These are phyloP conservation scores for Ascoidea tarda DNA, from an alignment of 805 yeast species.

Conservation along the genomic window DNA sequence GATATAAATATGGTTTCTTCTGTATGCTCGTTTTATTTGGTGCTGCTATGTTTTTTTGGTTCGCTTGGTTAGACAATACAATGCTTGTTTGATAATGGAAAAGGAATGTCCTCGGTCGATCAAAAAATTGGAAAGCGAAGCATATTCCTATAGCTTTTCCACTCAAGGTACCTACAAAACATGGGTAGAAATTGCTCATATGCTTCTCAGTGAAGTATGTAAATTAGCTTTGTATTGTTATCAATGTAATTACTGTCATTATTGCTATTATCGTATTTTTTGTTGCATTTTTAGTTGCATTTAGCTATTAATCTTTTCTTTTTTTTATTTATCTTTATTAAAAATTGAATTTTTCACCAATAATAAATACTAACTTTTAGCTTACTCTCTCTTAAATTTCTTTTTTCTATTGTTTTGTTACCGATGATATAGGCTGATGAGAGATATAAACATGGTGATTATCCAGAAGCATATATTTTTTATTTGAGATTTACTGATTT, in stretches of 20 bases:
- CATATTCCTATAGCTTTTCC: background rate
- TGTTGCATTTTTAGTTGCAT: too few relatives aligned
- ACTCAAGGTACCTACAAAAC: background rate
- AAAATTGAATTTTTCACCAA: too few relatives aligned
- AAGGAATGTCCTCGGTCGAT: background rate
- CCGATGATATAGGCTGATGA: slow-evolving; percentile 15
- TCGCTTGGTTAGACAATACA: too few relatives aligned
- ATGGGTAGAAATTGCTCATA: background rate
- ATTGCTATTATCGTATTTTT: too few relatives aligned
- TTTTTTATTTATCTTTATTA: too few relatives aligned
- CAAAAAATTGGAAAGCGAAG: background rate
- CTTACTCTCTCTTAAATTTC: background rate
- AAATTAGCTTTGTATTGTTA: too few relatives aligned
- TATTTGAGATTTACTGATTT: slow-evolving; percentile 22
- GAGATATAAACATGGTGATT: slow-evolving; percentile 17
- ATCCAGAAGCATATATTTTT: slow-evolving; percentile 21
- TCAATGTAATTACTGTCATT: too few relatives aligned
- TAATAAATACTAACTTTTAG: background rate
- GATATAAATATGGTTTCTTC: too few relatives aligned
- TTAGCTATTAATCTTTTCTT: too few relatives aligned
- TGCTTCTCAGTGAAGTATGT: background rate
- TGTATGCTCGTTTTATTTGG: too few relatives aligned
- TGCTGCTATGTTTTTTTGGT: too few relatives aligned
- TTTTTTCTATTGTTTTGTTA: too few relatives aligned
- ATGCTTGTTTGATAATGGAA: background rate